Base-by-base conservation (phyloP, 2,329 filamentous ascomycete species). In the Cordyceps farinosa region DNA sequence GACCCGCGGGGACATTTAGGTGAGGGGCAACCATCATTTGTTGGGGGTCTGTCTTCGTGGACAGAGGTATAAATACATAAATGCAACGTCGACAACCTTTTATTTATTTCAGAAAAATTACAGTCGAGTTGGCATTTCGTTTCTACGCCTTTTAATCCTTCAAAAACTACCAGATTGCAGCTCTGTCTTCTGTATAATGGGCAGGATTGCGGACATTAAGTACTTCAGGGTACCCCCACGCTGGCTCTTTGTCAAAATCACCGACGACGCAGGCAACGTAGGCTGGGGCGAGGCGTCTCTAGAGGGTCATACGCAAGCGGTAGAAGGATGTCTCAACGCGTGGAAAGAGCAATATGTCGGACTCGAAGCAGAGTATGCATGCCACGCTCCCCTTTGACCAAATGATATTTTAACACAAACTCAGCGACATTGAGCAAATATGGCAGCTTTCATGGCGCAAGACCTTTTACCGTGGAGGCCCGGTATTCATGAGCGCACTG, bases 161-260 rank as follows among this genome's bases (percentile, higher is more conserved):
- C 38, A 9, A 40, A 40, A 5, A 40, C 15, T 15, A 3, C 15
- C 13, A 3, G 22, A 9, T 15, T 40, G 13, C 5, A 15, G 11
- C 13, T 15, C 38, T 11, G 13, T 40, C 13, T 40, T 8, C 38
- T 8, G 11, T 13, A 40, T 40, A 27, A 76, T 76, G 74, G 72
- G 67, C 1, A 74, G 73, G 48, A 75, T 76, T 3, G 48, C 69
- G 11, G 64, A 61, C 7, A 86, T 92, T 50, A 88, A 91, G 68
- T 90, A 91, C 71, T 92, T 91, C 72, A 84, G 89, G 22, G 86
- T 92, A 9, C 87, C 87, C 52, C 90, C 90, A 15, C 80, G 90
- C 47, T 92, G 89, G 89, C 79, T 92, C 1, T 91, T 92, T 67
- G 89, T 92, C 67, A 92, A 92, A 73, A 83, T 92, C 66, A 87